Evolutionary conservation across 2,329 filamentous ascomycete species (phyloP).

Genomic region (Dothiorella sarmentorum): DNA sequence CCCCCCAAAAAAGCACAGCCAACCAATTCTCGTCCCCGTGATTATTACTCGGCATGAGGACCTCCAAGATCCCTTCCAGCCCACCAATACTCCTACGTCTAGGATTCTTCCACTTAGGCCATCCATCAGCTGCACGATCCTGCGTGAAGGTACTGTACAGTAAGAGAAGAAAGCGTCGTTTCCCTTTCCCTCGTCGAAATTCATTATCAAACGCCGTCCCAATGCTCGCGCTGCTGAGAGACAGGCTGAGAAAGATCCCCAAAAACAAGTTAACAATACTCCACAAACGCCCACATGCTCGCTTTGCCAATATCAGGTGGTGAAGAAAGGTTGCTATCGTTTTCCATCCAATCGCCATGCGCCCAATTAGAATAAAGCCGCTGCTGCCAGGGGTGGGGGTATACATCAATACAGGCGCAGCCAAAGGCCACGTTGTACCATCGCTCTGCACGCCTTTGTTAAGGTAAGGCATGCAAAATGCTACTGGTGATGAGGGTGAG

Average conservation of each 20-base stretch:
- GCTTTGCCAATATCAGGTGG: slow-evolving; percentile 6
- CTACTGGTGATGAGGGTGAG: not conserved
- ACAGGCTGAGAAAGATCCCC: not conserved
- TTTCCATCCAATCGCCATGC: slow-evolving; percentile 6
- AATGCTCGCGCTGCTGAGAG: not conserved
- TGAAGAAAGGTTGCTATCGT: not conserved
- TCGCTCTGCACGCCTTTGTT: not conserved
- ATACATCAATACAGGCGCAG: not conserved
- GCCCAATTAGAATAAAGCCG: not conserved
- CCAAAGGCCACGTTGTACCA: not conserved
- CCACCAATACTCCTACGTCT: not conserved
- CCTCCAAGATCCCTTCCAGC: not conserved
- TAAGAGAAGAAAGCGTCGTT: not conserved
- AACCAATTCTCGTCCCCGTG: not conserved
- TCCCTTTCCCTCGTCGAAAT: not conserved
- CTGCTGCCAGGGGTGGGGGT: not conserved
- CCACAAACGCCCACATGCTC: slow-evolving; percentile 14
- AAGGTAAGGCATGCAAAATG: not conserved
- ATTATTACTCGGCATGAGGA: not conserved
- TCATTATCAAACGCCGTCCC: slow-evolving; percentile 4
- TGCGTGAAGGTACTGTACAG: slow-evolving; percentile 1
- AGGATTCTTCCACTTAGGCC: too few relatives aligned
- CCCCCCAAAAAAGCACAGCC: not conserved
- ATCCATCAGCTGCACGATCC: too few relatives aligned
- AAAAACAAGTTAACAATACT: not conserved